Percentiles rank a stretch among this genome's conserved stretches.
Evolutionary conservation across 768 basidiomycete species (phyloP).

Genomic region (Lactarius indigo): DNA sequence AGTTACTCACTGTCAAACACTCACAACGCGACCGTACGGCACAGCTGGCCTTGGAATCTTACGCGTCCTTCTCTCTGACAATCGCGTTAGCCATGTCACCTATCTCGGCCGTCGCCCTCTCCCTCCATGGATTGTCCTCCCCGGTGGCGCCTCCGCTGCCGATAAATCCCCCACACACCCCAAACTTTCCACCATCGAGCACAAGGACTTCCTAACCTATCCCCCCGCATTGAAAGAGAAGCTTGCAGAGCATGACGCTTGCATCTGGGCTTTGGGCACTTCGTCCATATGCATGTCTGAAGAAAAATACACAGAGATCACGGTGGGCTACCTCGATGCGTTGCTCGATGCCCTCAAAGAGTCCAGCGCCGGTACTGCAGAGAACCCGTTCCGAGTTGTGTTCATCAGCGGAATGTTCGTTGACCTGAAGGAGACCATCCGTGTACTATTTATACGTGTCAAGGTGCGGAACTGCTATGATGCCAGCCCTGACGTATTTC

Average conservation of each 20-base stretch:
- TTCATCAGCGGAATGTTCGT: conserved; percentile 31
- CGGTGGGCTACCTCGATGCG: conserved; percentile 27
- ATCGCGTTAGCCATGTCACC: conserved; percentile 25
- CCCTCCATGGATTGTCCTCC: conserved; percentile 23
- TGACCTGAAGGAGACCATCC: conserved; percentile 28
- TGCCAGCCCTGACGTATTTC: neutral
- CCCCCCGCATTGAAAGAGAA: conserved; percentile 19
- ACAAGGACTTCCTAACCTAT: conserved; percentile 25
- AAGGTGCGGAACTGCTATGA: conserved; percentile 25
- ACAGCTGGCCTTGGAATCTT: conserved; percentile 28
- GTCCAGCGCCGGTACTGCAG: conserved; percentile 20
- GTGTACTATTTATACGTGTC: conserved; percentile 26
- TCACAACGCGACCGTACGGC: neutral
- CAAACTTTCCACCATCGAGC: conserved; percentile 26
- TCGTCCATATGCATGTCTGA: conserved; percentile 20
- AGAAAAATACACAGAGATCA: conserved; percentile 27
- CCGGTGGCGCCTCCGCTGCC: conserved; percentile 2
- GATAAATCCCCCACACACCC: conserved; percentile 15
- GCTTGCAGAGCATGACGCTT: conserved; percentile 28
- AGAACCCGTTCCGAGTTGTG: conserved; percentile 30
- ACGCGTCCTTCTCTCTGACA: conserved; percentile 24
- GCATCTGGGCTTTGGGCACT: conserved; percentile 30
- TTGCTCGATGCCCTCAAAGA: conserved; percentile 15
- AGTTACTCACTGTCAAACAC: neutral
- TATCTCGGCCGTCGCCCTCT: conserved; percentile 29